Evolutionary conservation across 2,329 filamentous ascomycete genomes (phyloP), one percentile per base, ranked within the genome.

Genomic region (Coniella vitis): DNA sequence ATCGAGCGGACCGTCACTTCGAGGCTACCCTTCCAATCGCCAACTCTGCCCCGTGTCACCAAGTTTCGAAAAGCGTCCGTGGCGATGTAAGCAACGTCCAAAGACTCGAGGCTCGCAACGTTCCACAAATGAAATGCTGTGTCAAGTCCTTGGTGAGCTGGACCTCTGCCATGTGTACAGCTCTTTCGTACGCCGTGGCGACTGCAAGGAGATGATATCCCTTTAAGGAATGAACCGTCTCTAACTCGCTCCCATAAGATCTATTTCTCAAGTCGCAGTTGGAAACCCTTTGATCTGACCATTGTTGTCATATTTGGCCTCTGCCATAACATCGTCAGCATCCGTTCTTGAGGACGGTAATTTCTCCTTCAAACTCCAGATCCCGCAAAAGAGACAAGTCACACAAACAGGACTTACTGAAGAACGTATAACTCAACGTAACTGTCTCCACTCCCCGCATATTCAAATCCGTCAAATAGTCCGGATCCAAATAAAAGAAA

Each of bases 401-500:
- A 13, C 14, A 39, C 9, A 31, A 31, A 9, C 41, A 19, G 2
- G 46, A 77, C 88, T 74, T 72, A 95, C 90, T 98, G 67, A 98
- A 98, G 65, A 98, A 98, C 0, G 93, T 98, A 70, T 98, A 98
- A 58, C 85, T 95, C 61, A 98, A 68, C 31, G 93, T 98, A 48
- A 98, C 90, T 2, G 90, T 95, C 70, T 96, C 89, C 54, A 98
- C 88, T 0, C 86, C 87, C 68, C 79, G 87, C 91, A 96, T 97
- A 56, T 86, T 90, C 45, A 91, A 73, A 67, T 98, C 93, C 58
- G 86, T 90, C 51, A 91, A 76, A 70, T 98, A 84, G 63, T 97
- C 93, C 1, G 93, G 93, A 63, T 98, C 93, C 56, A 98, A 86
- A 68, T 97, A 98, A 70, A 98, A 98, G 69, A 98, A 98, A 0